Conservation (phyloP, 2,329 filamentous ascomycete species). For the Cylindrodendrum hubeiense region DNA sequence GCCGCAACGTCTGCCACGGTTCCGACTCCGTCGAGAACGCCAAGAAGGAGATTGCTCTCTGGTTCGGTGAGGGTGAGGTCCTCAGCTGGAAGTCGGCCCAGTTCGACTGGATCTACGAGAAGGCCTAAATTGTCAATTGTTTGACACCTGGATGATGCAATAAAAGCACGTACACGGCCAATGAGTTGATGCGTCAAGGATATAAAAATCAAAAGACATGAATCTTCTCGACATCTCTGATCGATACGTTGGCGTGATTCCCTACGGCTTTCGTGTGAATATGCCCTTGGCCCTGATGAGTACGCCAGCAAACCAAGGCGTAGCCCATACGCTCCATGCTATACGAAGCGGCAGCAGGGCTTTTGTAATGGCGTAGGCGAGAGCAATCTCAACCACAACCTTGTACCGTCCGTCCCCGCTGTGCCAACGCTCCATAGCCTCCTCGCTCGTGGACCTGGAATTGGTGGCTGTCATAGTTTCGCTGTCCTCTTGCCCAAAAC, state of each 20-base stretch:
- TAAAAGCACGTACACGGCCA: constrained; percentile 39
- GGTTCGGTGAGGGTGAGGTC: constrained; percentile 93
- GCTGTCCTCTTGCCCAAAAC: constrained; percentile 58
- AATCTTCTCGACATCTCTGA: constrained; percentile 36
- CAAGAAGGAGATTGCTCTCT: constrained; percentile 99
- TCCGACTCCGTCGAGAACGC: constrained; percentile 99
- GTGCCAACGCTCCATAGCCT: constrained; percentile 53
- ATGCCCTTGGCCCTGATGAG: constrained; percentile 59
- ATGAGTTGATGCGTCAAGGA: constrained; percentile 39
- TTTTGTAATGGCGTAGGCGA: constrained; percentile 93
- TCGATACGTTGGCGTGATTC: constrained; percentile 19
- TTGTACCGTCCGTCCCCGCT: constrained; percentile 62
- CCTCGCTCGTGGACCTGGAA: constrained; percentile 37
- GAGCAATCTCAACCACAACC: constrained; percentile 78
- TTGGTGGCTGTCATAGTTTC: constrained; percentile 2
- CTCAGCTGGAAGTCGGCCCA: constrained; percentile 86
- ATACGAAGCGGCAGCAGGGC: constrained; percentile 83
- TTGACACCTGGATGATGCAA: constrained; percentile 38
- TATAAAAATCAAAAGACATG: constrained; percentile 40
- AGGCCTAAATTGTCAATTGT: constrained; percentile 62
- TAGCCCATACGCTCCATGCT: constrained; percentile 84
- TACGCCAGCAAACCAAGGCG: constrained; percentile 88
- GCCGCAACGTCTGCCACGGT: constrained; percentile 99
- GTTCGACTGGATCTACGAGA: constrained; percentile 98
- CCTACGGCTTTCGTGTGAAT: constrained; percentile 46